Evolutionary conservation across 202 grass and related monocot genomes (phyloP).

Genomic region (Eragrostis tef): DNA sequence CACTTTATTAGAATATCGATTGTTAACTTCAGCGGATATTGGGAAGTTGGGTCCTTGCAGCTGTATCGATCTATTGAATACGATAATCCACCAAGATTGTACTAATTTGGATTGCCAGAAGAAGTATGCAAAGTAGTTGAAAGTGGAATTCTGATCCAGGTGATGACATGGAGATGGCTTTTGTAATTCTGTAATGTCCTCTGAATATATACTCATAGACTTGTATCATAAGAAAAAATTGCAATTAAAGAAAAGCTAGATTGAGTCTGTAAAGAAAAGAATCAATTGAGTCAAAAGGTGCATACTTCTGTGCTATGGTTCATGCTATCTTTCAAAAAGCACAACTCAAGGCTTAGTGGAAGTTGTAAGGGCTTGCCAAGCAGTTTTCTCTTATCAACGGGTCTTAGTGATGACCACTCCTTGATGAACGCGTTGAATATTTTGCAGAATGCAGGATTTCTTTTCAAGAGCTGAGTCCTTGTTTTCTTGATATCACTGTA

Average conservation of each 20-base stretch:
- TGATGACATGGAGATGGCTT: background rate
- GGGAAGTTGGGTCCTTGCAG: background rate
- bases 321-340: conserved; percentile 74
- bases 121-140: background rate
- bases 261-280: conserved; percentile 23
- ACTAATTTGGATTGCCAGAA: conserved; percentile 11
- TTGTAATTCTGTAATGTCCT: conserved; percentile 1
- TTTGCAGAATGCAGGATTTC: conserved; percentile 68
- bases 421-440: conserved; percentile 69
- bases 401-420: conserved; percentile 82
- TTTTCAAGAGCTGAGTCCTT: conserved; percentile 57
- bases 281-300: conserved; percentile 35
- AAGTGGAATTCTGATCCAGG: background rate
- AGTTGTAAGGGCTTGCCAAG: conserved; percentile 87
- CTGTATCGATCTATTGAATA: background rate
- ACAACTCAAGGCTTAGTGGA: conserved; percentile 82
- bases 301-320: conserved; percentile 64
- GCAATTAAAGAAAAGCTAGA: conserved; percentile 7
- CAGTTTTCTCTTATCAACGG: conserved; percentile 77
- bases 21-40: conserved; percentile 18
- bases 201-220: conserved; percentile 4
- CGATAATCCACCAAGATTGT: background rate
- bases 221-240: conserved; percentile 24
- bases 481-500: conserved; percentile 51
- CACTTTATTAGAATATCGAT: background rate